phyloP scores from a whole-genome alignment of 148 eudicot species.

The Chenopodium berlandieri region DNA sequence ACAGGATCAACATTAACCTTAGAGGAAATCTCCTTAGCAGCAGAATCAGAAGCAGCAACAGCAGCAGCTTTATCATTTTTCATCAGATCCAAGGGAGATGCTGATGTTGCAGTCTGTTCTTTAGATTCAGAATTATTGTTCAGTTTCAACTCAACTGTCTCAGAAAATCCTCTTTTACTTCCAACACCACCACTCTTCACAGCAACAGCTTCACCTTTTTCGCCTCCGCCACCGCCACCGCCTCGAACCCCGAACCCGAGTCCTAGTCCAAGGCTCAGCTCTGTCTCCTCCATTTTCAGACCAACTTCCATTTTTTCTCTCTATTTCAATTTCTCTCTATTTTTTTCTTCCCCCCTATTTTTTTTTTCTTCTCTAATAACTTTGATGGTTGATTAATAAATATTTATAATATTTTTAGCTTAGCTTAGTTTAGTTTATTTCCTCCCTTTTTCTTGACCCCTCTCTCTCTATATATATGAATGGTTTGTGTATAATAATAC shows the following conservation, averaged over 20 bases:
- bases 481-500: conserved; percentile 7
- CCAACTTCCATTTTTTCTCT: not conserved
- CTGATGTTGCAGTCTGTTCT: conserved; percentile 12
- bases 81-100: conserved; percentile 13
- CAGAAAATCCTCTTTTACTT: conserved; percentile 14
- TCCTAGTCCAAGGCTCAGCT: conserved; percentile 9
- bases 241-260: conserved; percentile 3
- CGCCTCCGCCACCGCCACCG: not conserved
- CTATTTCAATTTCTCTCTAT: not conserved
- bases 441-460: not conserved
- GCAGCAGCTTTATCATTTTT: not conserved
- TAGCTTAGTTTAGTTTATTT: not conserved
- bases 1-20: conserved; percentile 32
- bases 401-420: too few relatives aligned
- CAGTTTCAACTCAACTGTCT: conserved; percentile 11
- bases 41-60: not conserved
- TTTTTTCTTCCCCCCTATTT: not conserved
- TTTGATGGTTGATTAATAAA: not conserved
- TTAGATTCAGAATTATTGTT: not conserved
- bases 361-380: not conserved
- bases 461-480: conserved; percentile 7
- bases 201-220: not conserved
- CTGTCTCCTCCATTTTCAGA: conserved; percentile 14
- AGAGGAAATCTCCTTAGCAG: conserved; percentile 22
- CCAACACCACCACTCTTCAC: not conserved